Evolutionary conservation across 192 early-diverging fungal genomes (phyloP).

Genomic region (Umbelopsis isabellina): DNA sequence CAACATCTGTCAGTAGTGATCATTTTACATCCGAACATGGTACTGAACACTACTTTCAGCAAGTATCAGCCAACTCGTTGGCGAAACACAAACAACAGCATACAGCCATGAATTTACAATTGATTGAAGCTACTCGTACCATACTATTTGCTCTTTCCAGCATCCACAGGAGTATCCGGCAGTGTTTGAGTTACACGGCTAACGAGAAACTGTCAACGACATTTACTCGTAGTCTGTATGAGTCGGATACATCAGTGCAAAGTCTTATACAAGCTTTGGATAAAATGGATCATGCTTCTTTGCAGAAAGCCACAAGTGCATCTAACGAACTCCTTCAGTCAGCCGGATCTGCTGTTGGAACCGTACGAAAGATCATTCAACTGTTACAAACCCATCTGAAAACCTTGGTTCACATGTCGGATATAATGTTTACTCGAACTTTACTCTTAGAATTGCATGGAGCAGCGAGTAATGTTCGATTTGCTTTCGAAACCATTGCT

Average conservation of each 20-base stretch:
- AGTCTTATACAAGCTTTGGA: constrained; percentile 10
- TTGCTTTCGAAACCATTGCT: constrained; percentile 30
- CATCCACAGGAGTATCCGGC: constrained; percentile 18
- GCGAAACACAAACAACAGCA: neutral
- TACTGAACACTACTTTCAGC: constrained; percentile 16
- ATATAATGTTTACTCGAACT: constrained; percentile 28
- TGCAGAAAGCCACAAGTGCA: neutral
- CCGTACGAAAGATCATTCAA: constrained; percentile 19
- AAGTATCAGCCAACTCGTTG: neutral
- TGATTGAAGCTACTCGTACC: constrained; percentile 28
- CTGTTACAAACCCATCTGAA: constrained; percentile 19
- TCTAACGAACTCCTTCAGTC: constrained; percentile 13
- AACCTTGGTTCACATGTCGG: constrained; percentile 21
- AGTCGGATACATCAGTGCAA: constrained; percentile 6
- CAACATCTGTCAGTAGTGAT: neutral
- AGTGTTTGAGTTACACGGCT: constrained; percentile 17
- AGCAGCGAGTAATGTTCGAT: constrained; percentile 31
- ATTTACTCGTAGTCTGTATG: constrained; percentile 13
- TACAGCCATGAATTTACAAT: constrained; percentile 5
- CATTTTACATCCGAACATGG: constrained; percentile 20
- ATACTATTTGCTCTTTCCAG: constrained; percentile 20
- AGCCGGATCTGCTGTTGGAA: constrained; percentile 1
- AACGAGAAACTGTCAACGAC: constrained; percentile 26
- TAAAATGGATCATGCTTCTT: neutral
- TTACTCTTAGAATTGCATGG: constrained; percentile 28